Evolutionary conservation across 441 rosid genomes (phyloP).

Genomic region (Pelargonium citronellum): DNA sequence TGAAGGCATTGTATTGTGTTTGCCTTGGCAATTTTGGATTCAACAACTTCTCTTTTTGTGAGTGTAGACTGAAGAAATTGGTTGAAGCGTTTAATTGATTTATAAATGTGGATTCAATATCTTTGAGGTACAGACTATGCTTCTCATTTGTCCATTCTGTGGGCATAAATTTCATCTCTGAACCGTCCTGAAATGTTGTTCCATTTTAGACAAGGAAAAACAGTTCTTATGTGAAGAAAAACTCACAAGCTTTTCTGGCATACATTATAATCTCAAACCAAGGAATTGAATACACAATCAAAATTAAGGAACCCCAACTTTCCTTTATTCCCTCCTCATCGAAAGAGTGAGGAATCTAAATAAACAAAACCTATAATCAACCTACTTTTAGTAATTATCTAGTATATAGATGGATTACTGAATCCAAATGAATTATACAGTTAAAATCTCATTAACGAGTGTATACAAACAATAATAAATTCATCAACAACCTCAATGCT

Average conservation of each 20-base stretch:
- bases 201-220: constrained; percentile 8
- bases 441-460: not conserved
- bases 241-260: no score
- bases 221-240: no score
- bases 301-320: not conserved
- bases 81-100: constrained; percentile 25
- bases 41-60: constrained; percentile 15
- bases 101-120: constrained; percentile 26
- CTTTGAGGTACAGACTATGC: constrained; percentile 27
- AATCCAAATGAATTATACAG: no score
- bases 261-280: not conserved
- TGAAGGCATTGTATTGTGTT: constrained; percentile 2
- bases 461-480: not conserved
- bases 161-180: constrained; percentile 18
- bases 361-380: no score
- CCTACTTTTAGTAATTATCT: no score
- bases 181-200: constrained; percentile 32
- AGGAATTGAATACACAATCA: no score
- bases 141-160: constrained; percentile 30
- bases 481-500: not conserved
- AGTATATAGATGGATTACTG: no score
- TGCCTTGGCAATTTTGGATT: constrained; percentile 22
- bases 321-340: no score
- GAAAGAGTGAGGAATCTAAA: no score
- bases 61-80: constrained; percentile 15